Percentiles rank a stretch among this genome's conserved stretches.
Conservation (phyloP, 2,329 filamentous ascomycete species). For the Akanthomyces uredinophilus region DNA sequence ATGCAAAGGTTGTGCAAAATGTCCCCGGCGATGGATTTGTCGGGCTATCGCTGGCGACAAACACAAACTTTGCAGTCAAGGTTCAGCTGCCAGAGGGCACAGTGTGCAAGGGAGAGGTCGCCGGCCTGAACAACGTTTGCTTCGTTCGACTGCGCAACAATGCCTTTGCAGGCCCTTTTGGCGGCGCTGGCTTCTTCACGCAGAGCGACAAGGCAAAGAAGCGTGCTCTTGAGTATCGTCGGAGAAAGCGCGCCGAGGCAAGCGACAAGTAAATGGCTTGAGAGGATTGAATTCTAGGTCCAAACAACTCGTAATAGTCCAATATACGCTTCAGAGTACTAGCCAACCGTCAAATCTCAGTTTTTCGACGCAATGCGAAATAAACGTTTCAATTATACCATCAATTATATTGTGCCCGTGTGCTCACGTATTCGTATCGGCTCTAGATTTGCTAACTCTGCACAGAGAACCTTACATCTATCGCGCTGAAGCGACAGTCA, state of each 20-base stretch:
- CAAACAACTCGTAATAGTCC: too few species aligned
- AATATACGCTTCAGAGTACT: too few species aligned
- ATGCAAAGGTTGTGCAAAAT: neutral
- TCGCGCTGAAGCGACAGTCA: too few species aligned
- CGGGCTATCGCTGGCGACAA: slow-evolving; percentile 8
- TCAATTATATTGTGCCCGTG: too few species aligned
- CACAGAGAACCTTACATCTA: too few species aligned
- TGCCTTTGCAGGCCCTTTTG: slow-evolving; percentile 13
- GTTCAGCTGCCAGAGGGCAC: slow-evolving; percentile 9
- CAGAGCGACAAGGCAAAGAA: slow-evolving; percentile 8
- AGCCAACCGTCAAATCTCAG: too few species aligned
- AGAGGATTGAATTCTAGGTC: too few species aligned
- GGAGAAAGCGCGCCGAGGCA: neutral
- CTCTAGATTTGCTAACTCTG: too few species aligned
- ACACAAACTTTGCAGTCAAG: slow-evolving; percentile 8
- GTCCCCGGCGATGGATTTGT: slow-evolving; percentile 4
- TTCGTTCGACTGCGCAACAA: slow-evolving; percentile 14
- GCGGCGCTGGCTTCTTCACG: slow-evolving; percentile 13
- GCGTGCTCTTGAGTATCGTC: slow-evolving; percentile 11
- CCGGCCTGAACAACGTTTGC: slow-evolving; percentile 15
- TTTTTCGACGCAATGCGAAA: too few species aligned
- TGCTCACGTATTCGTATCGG: too few species aligned
- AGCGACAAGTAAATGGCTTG: too few species aligned
- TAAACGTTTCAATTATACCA: too few species aligned
- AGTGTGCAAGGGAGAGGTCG: slow-evolving; percentile 13